A percentile compares a stretch with the other conserved stretches of the same genome.
These are phyloP conservation scores for Colletotrichum euphorbiae DNA, from an alignment of 2,329 filamentous ascomycete species.

Conservation along the genomic window DNA sequence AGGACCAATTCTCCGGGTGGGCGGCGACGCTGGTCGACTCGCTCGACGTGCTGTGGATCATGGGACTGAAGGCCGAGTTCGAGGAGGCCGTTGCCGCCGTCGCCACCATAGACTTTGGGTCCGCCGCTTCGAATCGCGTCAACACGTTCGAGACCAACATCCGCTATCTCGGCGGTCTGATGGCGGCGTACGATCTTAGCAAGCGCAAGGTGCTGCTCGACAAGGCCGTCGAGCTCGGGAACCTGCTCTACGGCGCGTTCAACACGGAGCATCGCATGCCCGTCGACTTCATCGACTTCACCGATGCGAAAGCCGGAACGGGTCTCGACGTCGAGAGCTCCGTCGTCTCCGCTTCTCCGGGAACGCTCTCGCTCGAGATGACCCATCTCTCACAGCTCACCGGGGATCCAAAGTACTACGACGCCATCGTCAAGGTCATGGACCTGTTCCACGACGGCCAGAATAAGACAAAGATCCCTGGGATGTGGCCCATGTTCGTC, in stretches of 20 bases:
- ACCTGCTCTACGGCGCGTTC: slow-evolving; percentile 74
- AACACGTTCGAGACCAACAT: slow-evolving; percentile 80
- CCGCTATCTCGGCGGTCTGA: slow-evolving; percentile 75
- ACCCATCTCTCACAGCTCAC: slow-evolving; percentile 80
- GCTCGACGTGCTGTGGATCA: slow-evolving; percentile 66
- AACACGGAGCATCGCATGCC: slow-evolving; percentile 77
- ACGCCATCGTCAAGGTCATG: slow-evolving; percentile 76
- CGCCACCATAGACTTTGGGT: slow-evolving; percentile 60
- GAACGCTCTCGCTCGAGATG: slow-evolving; percentile 79
- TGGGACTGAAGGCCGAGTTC: slow-evolving; percentile 64
- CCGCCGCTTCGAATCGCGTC: slow-evolving; percentile 48
- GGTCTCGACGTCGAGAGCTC: slow-evolving; percentile 48
- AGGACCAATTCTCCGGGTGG: slow-evolving; percentile 60
- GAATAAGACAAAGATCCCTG: slow-evolving; percentile 73
- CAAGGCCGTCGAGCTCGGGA: slow-evolving; percentile 73
- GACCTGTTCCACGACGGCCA: slow-evolving; percentile 74
- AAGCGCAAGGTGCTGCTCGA: slow-evolving; percentile 63
- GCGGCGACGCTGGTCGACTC: slow-evolving; percentile 59
- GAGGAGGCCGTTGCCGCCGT: slow-evolving; percentile 59
- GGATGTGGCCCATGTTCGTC: slow-evolving; percentile 77
- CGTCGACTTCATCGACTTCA: slow-evolving; percentile 58
- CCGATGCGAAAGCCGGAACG: slow-evolving; percentile 50
- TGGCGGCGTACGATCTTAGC: slow-evolving; percentile 77
- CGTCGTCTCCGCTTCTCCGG: slow-evolving; percentile 62
- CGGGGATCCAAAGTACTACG: slow-evolving; percentile 78